Base-by-base conservation (phyloP, 345 rosid genomes). In the Alliaria petiolata region DNA sequence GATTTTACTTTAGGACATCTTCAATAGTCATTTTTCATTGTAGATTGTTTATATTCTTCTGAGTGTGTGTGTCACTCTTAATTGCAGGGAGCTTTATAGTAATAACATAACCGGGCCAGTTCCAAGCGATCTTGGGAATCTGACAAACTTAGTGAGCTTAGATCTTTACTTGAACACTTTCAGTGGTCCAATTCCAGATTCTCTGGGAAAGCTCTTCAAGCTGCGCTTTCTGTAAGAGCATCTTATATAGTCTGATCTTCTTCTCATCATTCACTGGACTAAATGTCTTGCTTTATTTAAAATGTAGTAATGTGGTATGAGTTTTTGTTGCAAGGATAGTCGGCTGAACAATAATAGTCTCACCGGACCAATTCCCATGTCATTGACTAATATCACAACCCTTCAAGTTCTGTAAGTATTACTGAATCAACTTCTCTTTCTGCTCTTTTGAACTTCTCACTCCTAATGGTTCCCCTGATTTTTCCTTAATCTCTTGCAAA, bases 341-440 rank as follows among this genome's bases (percentile, higher is more conserved):
- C 93, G 98, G 86, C 90, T 93, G 62, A 93, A 93, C 82, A 93
- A 93, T 85, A 93, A 93, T 74, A 90, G 83, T 75, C 81, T 93
- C 79, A 67, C 60, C 0, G 97, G 98, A 71, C 85, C 82, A 42
- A 93, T 93, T 78, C 97, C 97, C 0, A 77, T 88, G 93, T 83
- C 93, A 50, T 79, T 93, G 84, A 90, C 92, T 33, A 87, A 86
- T 74, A 87, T 93, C 71, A 73, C 93, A 6, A 26, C 96, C 7
- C 90, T 93, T 72, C 97, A 93, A 89, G 96, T 93, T 26, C 64
- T 93, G 98, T 93, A 70, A 89, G 98, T 84, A 65, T 77, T 40
- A 66, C 58, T 43, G 31, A 20, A 13, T 58, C 46, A 36, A 19
- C 16, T 50, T 58, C 36, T 43, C 39, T 28, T 12, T 47, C 36